A percentile compares a stretch with the other conserved stretches of the same genome.
These are phyloP conservation scores for Pseudogymnoascus sp. DNA, from an alignment of 2,329 filamentous ascomycete species.

Conservation along the genomic window DNA sequence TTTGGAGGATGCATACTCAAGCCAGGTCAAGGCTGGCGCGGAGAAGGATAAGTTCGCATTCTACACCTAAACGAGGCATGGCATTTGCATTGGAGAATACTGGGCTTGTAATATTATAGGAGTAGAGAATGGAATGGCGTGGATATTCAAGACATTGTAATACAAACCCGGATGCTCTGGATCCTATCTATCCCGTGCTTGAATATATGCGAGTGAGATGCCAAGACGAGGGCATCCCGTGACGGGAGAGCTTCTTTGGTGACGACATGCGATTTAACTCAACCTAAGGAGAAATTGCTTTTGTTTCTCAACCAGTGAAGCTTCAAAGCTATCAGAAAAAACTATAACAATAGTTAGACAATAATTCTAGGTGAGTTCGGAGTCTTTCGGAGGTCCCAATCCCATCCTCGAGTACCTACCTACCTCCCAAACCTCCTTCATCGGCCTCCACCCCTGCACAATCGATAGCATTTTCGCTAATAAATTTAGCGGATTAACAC, in stretches of 20 bases:
- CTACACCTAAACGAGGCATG: slow-evolving; percentile 9
- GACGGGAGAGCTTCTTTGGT: not conserved
- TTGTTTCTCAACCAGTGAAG: not conserved
- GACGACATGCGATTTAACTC: not conserved
- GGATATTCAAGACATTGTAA: slow-evolving; percentile 3
- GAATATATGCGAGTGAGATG: not conserved
- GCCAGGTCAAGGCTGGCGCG: slow-evolving; percentile 71
- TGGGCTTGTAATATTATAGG: slow-evolving; percentile 10
- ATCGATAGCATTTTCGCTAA: slow-evolving; percentile 3
- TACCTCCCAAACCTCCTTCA: not conserved
- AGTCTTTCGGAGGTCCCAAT: not conserved
- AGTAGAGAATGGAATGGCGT: slow-evolving; percentile 5
- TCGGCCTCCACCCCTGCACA: not conserved
- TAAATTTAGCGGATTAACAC: slow-evolving; percentile 3
- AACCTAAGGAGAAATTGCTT: not conserved
- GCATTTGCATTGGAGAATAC: not conserved
- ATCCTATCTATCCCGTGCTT: not conserved
- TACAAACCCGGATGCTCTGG: not conserved
- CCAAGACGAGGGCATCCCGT: not conserved
- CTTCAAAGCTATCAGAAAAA: not conserved
- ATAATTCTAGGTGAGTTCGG: not conserved
- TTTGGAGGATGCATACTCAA: slow-evolving; percentile 93
- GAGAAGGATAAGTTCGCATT: slow-evolving; percentile 10
- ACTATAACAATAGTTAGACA: not conserved
- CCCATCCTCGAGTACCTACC: not conserved